Evolutionary conservation across 2,329 filamentous ascomycete genomes (phyloP).

Genomic region (Ramularia endophylla): DNA sequence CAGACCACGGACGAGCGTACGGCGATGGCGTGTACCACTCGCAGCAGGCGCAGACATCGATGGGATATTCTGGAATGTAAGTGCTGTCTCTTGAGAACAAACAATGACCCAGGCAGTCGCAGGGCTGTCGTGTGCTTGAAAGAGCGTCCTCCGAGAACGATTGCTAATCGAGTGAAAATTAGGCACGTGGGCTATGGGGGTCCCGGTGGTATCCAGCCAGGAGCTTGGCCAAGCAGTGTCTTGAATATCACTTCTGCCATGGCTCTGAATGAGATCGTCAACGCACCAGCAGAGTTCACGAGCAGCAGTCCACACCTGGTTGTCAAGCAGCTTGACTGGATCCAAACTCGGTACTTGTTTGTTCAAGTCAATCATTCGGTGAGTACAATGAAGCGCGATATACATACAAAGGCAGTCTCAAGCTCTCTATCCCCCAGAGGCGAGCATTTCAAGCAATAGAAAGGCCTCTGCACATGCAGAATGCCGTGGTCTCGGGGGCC

Average conservation of each 20-base stretch:
- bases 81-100: background rate
- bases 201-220: background rate
- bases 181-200: conserved; percentile 2
- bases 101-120: too few relatives aligned
- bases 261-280: conserved; percentile 81
- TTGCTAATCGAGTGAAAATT: too few relatives aligned
- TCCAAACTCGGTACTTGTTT: conserved; percentile 82
- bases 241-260: conserved; percentile 54
- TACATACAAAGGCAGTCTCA: too few relatives aligned
- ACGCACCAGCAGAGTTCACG: conserved; percentile 58
- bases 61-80: conserved; percentile 40
- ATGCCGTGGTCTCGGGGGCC: too few relatives aligned
- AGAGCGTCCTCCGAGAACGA: too few relatives aligned
- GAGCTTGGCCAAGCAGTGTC: conserved; percentile 60
- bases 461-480: too few relatives aligned
- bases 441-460: too few relatives aligned
- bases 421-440: too few relatives aligned
- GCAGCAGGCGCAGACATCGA: conserved; percentile 51
- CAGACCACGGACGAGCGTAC: conserved; percentile 59
- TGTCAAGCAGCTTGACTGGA: conserved; percentile 72
- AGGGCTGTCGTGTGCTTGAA: background rate
- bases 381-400: too few relatives aligned
- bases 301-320: conserved; percentile 59
- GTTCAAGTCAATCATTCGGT: conserved; percentile 44
- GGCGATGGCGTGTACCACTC: conserved; percentile 83